Conservation (phyloP, 345 rosid species). For the Populus deltoides region DNA sequence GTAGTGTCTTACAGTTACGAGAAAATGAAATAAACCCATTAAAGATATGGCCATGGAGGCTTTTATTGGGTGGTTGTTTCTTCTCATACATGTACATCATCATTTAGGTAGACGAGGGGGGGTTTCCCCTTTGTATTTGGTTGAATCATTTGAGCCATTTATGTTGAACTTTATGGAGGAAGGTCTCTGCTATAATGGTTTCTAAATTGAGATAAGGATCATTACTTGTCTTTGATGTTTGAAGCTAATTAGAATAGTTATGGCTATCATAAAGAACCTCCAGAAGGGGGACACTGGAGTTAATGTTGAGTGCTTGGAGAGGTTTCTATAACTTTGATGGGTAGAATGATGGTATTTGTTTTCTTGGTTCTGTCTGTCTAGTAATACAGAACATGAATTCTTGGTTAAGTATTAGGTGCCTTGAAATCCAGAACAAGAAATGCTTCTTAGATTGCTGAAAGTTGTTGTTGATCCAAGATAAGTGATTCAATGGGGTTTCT, state of each 20-base stretch:
- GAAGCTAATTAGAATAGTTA: slow-evolving; percentile 19
- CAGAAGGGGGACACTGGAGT: slow-evolving; percentile 9
- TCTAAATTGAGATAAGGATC: slow-evolving; percentile 5
- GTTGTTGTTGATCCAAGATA: background rate
- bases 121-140: slow-evolving; percentile 5
- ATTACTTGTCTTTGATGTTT: slow-evolving; percentile 1
- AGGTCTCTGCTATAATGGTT: slow-evolving; percentile 16
- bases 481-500: background rate
- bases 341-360: slow-evolving; percentile 9
- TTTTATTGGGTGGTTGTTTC: slow-evolving; percentile 17
- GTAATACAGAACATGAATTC: background rate
- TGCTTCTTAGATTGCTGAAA: slow-evolving; percentile 6
- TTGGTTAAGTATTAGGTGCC: background rate
- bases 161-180: slow-evolving; percentile 19
- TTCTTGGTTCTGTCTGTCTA: slow-evolving; percentile 1
- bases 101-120: slow-evolving; percentile 9
- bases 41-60: slow-evolving; percentile 6
- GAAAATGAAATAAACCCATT: slow-evolving; percentile 10
- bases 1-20: background rate
- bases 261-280: slow-evolving; percentile 11
- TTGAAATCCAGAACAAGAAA: background rate
- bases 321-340: slow-evolving; percentile 6
- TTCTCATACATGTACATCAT: background rate
- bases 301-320: slow-evolving; percentile 14
- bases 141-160: slow-evolving; percentile 13